These are phyloP conservation scores for Catharanthus roseus DNA, from an alignment of 257 asterid species.

Conservation along the genomic window DNA sequence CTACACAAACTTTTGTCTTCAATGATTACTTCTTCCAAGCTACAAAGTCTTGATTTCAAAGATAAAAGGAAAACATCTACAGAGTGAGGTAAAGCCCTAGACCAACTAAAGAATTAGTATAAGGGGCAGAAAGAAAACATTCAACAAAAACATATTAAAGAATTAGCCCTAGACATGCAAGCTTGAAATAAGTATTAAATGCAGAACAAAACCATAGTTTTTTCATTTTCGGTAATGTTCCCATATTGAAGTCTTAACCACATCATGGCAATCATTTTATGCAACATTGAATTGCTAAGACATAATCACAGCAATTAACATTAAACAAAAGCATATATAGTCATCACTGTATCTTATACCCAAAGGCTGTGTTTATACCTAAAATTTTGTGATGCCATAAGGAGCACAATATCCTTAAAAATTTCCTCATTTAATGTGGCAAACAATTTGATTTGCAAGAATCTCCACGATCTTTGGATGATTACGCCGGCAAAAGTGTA, in stretches of 20 bases:
- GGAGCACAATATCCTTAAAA: slow-evolving; percentile 43
- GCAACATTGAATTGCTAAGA: background rate
- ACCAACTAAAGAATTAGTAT: too few species aligned
- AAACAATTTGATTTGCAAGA: slow-evolving; percentile 46
- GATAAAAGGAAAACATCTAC: too few species aligned
- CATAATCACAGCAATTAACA: too few species aligned
- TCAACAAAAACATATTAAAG: too few species aligned
- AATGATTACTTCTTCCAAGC: too few species aligned
- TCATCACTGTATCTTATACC: slow-evolving; percentile 4
- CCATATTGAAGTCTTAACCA: background rate
- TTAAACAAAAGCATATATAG: background rate
- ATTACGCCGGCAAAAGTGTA: slow-evolving; percentile 38
- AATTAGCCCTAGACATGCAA: too few species aligned
- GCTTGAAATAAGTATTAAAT: too few species aligned
- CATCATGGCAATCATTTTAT: background rate
- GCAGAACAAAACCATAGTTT: too few species aligned
- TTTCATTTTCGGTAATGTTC: background rate
- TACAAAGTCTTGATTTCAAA: too few species aligned
- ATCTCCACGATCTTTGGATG: slow-evolving; percentile 50
- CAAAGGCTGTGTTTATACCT: slow-evolving; percentile 23
- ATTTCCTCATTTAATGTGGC: slow-evolving; percentile 36
- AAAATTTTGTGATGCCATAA: slow-evolving; percentile 41
- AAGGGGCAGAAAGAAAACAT: too few species aligned
- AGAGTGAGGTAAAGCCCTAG: too few species aligned
- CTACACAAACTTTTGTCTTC: background rate